Evolutionary conservation across 129 eudicot species (phyloP), one percentile per base, ranked within the genome.

Genomic region (sunflower (Helianthus annuus)): DNA sequence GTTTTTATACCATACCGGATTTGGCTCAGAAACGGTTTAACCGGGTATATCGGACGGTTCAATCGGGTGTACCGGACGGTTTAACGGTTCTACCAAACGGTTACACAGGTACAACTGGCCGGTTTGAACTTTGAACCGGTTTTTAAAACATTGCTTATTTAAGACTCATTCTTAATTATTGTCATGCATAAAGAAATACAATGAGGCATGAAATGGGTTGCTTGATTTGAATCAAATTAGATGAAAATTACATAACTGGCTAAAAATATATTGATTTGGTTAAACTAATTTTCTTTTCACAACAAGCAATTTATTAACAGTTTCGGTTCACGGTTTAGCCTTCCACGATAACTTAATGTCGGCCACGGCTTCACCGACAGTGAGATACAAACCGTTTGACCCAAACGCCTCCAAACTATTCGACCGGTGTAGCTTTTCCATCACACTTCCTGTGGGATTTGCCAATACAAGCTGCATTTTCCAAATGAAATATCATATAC

Each of bases 311-410:
- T 19, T 55, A 10, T 7, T 55, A 55, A 16, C 61, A 10, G 29
- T 19, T 16, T 16, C 10, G 34, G 13, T 53, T 64, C 72, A 75
- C 10, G 56, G 19, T 44, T 29, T 51, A 76, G 86, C 71, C 70
- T 90, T 90, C 98, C 87, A 89, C 11, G 89, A 14, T 6, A 89
- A 78, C 24, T 97, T 88, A 36, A 94, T 90, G 63, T 94, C 99
- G 7, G 79, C 83, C 9, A 94, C 87, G 1, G 99, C 99, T 73
- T 94, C 99, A 5, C 86, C 89, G 51, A 94, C 91, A 0, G 85
- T 82, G 57, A 94, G 58, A 74, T 90, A 94, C 4, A 94, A 67
- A 27, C 99, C 99, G 17, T 90, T 87, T 53, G 74, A 74, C 29
- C 96, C 97, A 19, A 94, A 88, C 1, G 81, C 48, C 76, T 90